phyloP scores from a whole-genome alignment of 495 filamentous ascomycete genomes.

The Sabuloglossum arenarium region DNA sequence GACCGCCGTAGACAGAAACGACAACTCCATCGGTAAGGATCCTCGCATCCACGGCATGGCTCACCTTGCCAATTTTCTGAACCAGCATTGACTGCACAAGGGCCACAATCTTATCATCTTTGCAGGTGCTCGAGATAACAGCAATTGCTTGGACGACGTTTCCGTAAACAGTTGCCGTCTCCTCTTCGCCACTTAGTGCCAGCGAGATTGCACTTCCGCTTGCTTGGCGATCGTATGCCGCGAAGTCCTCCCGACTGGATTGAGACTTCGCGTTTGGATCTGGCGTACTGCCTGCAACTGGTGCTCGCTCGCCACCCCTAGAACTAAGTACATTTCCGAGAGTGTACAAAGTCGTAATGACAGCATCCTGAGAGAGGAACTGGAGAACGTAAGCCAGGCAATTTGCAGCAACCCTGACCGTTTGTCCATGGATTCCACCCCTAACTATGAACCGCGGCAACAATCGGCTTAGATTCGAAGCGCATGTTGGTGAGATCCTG shows the following conservation, averaged over 20 bases:
- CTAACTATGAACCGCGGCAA: slow-evolving; percentile 72
- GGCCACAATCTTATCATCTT: slow-evolving; percentile 81
- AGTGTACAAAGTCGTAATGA: slow-evolving; percentile 87
- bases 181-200: slow-evolving; percentile 47
- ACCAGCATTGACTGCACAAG: slow-evolving; percentile 89
- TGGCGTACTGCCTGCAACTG: neutral
- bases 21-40: slow-evolving; percentile 65
- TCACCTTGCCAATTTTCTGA: slow-evolving; percentile 77
- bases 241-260: slow-evolving; percentile 10
- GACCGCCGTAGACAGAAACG: slow-evolving; percentile 52
- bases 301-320: neutral
- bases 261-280: slow-evolving; percentile 16
- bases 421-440: slow-evolving; percentile 38
- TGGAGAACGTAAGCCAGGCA: slow-evolving; percentile 63
- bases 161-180: slow-evolving; percentile 44
- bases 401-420: slow-evolving; percentile 51
- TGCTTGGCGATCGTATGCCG: slow-evolving; percentile 32
- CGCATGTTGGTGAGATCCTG: slow-evolving; percentile 45
- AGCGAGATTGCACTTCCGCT: slow-evolving; percentile 65
- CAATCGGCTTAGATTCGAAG: slow-evolving; percentile 57
- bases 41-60: slow-evolving; percentile 48
- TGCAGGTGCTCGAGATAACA: slow-evolving; percentile 55
- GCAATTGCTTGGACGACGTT: slow-evolving; percentile 82
- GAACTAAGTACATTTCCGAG: slow-evolving; percentile 81
- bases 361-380: slow-evolving; percentile 69